Percentiles rank a stretch among this genome's conserved stretches.
phyloP scores from a whole-genome alignment of 169 alveolate species.

The Ichthyophthirius multifiliis region DNA sequence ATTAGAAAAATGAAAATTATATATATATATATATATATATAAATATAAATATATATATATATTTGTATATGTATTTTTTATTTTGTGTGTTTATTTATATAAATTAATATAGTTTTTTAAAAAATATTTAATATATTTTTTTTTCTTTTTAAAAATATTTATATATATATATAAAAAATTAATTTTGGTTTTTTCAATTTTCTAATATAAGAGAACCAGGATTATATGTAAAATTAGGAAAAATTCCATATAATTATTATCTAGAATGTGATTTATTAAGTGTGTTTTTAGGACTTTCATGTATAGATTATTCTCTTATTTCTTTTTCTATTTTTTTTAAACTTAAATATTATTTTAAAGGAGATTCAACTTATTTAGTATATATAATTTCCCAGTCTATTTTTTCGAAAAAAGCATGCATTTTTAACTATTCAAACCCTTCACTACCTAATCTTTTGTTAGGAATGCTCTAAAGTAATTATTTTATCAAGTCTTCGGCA shows the following conservation, averaged over 20 bases:
- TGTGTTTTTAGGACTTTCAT: neutral
- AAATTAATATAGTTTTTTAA: too few relatives aligned
- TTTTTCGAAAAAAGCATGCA: neutral
- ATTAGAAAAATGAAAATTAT: too few relatives aligned
- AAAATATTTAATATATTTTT: too few relatives aligned
- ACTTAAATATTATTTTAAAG: neutral
- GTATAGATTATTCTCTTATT: neutral
- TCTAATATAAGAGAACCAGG: too few relatives aligned
- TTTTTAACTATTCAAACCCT: neutral
- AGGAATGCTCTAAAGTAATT: neutral
- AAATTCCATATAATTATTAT: too few relatives aligned
- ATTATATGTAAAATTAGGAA: neutral
- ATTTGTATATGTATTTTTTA: too few relatives aligned
- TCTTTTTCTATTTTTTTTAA: neutral
- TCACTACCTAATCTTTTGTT: neutral
- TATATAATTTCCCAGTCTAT: neutral
- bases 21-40: too few relatives aligned
- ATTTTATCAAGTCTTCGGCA: neutral
- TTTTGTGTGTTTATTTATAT: too few relatives aligned
- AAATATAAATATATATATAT: too few relatives aligned
- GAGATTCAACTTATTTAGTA: neutral
- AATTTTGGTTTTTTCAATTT: too few relatives aligned
- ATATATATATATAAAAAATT: too few relatives aligned
- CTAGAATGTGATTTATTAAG: neutral
- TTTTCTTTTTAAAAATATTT: too few relatives aligned